phyloP scores from a whole-genome alignment of 2,329 filamentous ascomycete genomes.

The Teratosphaeria zuluensis region DNA sequence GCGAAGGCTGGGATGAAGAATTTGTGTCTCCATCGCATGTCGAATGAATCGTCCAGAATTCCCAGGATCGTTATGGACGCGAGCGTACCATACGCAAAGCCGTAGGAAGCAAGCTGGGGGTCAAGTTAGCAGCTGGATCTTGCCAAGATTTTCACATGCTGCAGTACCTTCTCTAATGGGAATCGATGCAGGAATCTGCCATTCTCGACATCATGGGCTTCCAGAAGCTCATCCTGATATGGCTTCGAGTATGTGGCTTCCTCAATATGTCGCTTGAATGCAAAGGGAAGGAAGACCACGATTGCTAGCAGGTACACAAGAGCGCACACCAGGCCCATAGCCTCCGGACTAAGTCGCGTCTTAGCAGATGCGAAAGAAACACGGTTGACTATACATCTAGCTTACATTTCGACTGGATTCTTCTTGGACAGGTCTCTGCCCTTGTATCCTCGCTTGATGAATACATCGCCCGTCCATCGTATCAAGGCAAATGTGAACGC shows the following conservation, averaged over 20 bases:
- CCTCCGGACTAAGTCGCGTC: constrained; percentile 58
- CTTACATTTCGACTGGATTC: constrained; percentile 63
- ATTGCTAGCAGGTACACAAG: constrained; percentile 83
- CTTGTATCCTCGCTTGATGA: constrained; percentile 79
- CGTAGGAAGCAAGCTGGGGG: constrained; percentile 78
- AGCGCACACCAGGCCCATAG: constrained; percentile 89
- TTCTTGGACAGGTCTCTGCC: constrained; percentile 80
- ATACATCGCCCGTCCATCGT: constrained; percentile 83
- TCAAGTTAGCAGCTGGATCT: not conserved
- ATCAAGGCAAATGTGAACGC: constrained; percentile 75
- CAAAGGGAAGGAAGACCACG: constrained; percentile 89
- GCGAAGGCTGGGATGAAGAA: constrained; percentile 94
- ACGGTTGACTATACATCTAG: not conserved
- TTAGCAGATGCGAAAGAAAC: constrained; percentile 7
- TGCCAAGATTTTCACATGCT: not conserved
- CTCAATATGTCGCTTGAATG: constrained; percentile 97
- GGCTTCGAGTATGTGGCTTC: constrained; percentile 88
- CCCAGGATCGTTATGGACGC: constrained; percentile 86
- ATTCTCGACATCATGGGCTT: constrained; percentile 62
- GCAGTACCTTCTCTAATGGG: constrained; percentile 75
- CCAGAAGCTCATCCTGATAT: constrained; percentile 75
- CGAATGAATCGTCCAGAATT: constrained; percentile 90
- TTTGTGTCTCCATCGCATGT: constrained; percentile 98
- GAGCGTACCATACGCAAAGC: constrained; percentile 86
- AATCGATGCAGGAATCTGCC: constrained; percentile 85